These are phyloP conservation scores for Arachis monticola DNA, from an alignment of 331 rosid genomes.

Conservation along the genomic window DNA sequence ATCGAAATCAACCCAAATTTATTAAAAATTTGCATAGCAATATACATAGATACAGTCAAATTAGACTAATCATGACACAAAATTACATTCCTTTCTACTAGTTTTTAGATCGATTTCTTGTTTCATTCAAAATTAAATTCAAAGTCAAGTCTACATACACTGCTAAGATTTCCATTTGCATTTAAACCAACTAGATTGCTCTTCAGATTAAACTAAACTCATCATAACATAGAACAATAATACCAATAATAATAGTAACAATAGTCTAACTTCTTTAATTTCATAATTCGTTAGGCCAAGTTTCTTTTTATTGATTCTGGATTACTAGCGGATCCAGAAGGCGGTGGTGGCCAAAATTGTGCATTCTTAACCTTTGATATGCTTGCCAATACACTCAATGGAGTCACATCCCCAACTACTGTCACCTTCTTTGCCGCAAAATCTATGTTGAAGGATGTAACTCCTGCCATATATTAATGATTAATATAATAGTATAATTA, in stretches of 20 bases:
- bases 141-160: constrained; percentile 10
- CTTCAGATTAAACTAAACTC: constrained; percentile 31
- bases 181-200: constrained; percentile 33
- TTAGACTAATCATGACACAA: no score
- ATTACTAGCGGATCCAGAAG: constrained; percentile 32
- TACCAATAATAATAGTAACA: constrained; percentile 5
- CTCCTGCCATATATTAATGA: constrained; percentile 60
- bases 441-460: constrained; percentile 81
- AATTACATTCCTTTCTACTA: no score
- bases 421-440: constrained; percentile 93
- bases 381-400: constrained; percentile 73
- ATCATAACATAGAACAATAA: background rate
- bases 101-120: no score
- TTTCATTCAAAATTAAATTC: background rate
- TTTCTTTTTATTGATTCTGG: constrained; percentile 44
- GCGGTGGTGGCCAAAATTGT: constrained; percentile 66
- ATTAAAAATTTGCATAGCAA: no score
- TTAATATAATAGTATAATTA: background rate
- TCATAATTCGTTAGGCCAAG: constrained; percentile 29
- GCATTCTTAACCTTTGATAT: constrained; percentile 93
- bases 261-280: background rate
- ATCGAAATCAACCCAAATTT: no score
- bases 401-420: constrained; percentile 80
- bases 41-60: no score
- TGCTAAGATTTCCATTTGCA: constrained; percentile 15